Evolutionary conservation across 441 rosid genomes (phyloP), one percentile per base, ranked within the genome.

Genomic region (Aleurites moluccanus): DNA sequence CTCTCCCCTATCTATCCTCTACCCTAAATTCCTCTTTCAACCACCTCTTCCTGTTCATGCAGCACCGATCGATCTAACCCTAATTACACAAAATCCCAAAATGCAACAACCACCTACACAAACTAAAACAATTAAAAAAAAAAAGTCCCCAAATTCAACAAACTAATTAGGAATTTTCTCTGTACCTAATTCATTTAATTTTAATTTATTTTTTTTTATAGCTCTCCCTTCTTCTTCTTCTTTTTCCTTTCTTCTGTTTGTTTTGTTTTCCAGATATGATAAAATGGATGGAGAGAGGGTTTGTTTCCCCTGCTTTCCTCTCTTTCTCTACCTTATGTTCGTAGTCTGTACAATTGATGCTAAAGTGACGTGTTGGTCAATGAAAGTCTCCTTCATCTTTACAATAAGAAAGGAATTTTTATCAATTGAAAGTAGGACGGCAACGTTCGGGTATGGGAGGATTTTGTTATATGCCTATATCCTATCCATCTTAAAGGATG

Each of bases 11-110:
- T 33, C 66, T 70, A 56, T 59, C 74, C 25, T 69, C 45, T 21
- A 73, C 69, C 69, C 68, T 72, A 72, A 72, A 45, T 60, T 61
- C 56, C 21, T n/a, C 74, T 44, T 73, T 66, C 63, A 69, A 42
- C 72, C 59, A 76, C 64, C 42, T 67, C 56, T 67, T 66, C 77
- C 49, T 23, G 33, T 10, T 76, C 77, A 81, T 79, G 35, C 77
- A 77, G 75, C 78, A n/a, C 25, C 64, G 15, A 45, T 38, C 74
- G 1, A 53, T 11, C 59, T 7, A 62, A 33, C 69, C 59, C 42
- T 18, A 53, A 55, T 69, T 44, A 30, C 21, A 35, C 14, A 70
- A 47, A 47, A 53, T 55, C 50, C 16, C 62, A 35, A 52, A 49
- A 66, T 63, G 35, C 47, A 20, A 38, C 67, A 42, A 14, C 56